These are phyloP conservation scores for Apiotrichum gracile DNA, from an alignment of 1,284 basidiomycete genomes.

Conservation along the genomic window DNA sequence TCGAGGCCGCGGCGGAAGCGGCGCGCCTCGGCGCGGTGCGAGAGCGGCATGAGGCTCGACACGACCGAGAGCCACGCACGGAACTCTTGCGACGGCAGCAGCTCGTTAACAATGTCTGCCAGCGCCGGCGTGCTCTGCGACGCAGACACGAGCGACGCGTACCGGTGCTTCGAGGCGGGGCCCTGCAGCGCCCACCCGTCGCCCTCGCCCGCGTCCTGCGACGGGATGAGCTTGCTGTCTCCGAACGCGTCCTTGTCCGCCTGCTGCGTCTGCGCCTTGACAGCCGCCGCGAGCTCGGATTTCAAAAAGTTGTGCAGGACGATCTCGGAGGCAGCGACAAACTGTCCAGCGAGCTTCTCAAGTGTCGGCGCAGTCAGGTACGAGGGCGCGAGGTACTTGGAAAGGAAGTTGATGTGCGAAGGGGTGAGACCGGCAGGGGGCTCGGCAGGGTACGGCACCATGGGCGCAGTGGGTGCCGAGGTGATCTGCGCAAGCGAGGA, in stretches of 20 bases:
- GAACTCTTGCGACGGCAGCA: slow-evolving; percentile 81
- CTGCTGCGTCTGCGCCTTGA: slow-evolving; percentile 61
- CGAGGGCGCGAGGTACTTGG: slow-evolving; percentile 79
- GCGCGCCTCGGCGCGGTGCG: slow-evolving; percentile 69
- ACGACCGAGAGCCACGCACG: slow-evolving; percentile 81
- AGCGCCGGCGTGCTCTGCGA: slow-evolving; percentile 50
- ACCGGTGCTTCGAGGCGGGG: slow-evolving; percentile 91
- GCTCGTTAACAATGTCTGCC: slow-evolving; percentile 56
- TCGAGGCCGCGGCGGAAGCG: slow-evolving; percentile 89
- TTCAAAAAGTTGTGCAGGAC: slow-evolving; percentile 82
- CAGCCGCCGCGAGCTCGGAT: slow-evolving; percentile 59
- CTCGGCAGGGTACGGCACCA: slow-evolving; percentile 37
- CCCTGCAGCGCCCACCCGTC: slow-evolving; percentile 70
- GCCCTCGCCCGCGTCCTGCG: slow-evolving; percentile 54
- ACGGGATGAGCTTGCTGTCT: slow-evolving; percentile 51
- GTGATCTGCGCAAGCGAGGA: slow-evolving; percentile 49
- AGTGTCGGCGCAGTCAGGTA: slow-evolving; percentile 81
- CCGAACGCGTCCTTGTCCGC: slow-evolving; percentile 60
- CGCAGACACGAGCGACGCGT: slow-evolving; percentile 57
- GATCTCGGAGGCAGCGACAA: slow-evolving; percentile 81
- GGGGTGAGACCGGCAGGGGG: slow-evolving; percentile 54
- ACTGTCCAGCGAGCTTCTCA: slow-evolving; percentile 70
- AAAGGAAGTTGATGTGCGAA: slow-evolving; percentile 63
- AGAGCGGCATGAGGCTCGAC: slow-evolving; percentile 67
- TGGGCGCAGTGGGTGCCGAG: slow-evolving; percentile 54